phyloP scores from a whole-genome alignment of 2,329 filamentous ascomycete species.

The Ilyonectria sp. region DNA sequence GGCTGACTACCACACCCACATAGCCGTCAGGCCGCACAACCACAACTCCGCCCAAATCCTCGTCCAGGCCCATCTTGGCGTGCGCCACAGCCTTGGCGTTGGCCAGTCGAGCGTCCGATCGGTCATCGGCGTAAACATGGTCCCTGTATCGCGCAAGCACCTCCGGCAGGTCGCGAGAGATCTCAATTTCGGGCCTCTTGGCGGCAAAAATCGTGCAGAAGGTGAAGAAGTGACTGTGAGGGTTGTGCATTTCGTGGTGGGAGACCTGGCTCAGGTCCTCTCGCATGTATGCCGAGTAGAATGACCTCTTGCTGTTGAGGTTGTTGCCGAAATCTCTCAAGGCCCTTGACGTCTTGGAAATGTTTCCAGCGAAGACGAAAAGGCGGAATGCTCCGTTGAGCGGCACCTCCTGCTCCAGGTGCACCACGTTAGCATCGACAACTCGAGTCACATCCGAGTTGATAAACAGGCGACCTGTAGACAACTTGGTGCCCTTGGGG shows the following conservation, averaged over 20 bases:
- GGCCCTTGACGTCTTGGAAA: conserved; percentile 71
- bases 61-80: conserved; percentile 86
- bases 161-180: conserved; percentile 78
- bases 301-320: conserved; percentile 77
- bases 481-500: conserved; percentile 75
- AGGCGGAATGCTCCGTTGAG: conserved; percentile 90
- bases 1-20: conserved; percentile 80
- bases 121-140: conserved; percentile 89
- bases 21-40: conserved; percentile 92
- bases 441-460: conserved; percentile 89
- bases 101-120: conserved; percentile 79
- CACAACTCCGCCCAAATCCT: conserved; percentile 82
- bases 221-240: conserved; percentile 87
- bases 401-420: conserved; percentile 91
- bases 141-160: conserved; percentile 82
- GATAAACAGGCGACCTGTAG: conserved; percentile 81
- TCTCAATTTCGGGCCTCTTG: conserved; percentile 78
- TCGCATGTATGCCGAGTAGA: conserved; percentile 78
- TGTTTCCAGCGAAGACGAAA: conserved; percentile 86
- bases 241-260: conserved; percentile 87
- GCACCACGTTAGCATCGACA: conserved; percentile 89
- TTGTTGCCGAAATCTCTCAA: conserved; percentile 79
- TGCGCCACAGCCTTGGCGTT: conserved; percentile 83
- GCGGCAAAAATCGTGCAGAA: conserved; percentile 83
- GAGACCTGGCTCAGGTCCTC: conserved; percentile 74